phyloP scores from a whole-genome alignment of 2,329 filamentous ascomycete genomes.

The Fusarium kyushuense region DNA sequence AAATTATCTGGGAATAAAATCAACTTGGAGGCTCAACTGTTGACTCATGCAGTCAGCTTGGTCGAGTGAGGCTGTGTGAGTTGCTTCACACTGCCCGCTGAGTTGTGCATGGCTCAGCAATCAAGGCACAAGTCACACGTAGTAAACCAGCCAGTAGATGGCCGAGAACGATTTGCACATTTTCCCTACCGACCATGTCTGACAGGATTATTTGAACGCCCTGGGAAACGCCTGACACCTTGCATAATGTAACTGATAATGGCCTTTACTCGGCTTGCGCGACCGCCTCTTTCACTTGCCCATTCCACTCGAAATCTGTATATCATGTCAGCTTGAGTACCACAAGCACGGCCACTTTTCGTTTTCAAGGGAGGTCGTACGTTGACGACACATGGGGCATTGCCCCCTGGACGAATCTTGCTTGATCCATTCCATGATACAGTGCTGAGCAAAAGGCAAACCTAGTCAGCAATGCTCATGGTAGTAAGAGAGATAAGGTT shows the following conservation, averaged over 20 bases:
- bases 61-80: conserved; percentile 21
- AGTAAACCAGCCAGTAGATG: conserved; percentile 14
- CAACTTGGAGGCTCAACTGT: conserved; percentile 21
- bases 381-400: conserved; percentile 98
- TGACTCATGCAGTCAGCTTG: conserved; percentile 11
- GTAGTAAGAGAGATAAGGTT: conserved; percentile 5
- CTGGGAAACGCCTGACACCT: conserved; percentile 42
- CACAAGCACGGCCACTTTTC: neutral
- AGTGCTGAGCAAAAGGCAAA: conserved; percentile 72
- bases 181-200: conserved; percentile 19
- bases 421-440: conserved; percentile 94
- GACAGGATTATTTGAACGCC: conserved; percentile 28
- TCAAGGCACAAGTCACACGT: conserved; percentile 6
- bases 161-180: conserved; percentile 11
- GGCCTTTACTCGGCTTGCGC: conserved; percentile 49
- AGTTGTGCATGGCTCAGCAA: conserved; percentile 13
- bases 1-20: neutral
- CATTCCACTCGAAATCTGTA: conserved; percentile 58
- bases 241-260: conserved; percentile 3
- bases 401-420: conserved; percentile 93
- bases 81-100: conserved; percentile 11
- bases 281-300: conserved; percentile 51
- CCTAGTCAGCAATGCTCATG: conserved; percentile 30
- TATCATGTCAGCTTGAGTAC: conserved; percentile 20
- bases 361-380: conserved; percentile 60